phyloP scores from a whole-genome alignment of 805 yeast species.

The Yamadazyma olivae region DNA sequence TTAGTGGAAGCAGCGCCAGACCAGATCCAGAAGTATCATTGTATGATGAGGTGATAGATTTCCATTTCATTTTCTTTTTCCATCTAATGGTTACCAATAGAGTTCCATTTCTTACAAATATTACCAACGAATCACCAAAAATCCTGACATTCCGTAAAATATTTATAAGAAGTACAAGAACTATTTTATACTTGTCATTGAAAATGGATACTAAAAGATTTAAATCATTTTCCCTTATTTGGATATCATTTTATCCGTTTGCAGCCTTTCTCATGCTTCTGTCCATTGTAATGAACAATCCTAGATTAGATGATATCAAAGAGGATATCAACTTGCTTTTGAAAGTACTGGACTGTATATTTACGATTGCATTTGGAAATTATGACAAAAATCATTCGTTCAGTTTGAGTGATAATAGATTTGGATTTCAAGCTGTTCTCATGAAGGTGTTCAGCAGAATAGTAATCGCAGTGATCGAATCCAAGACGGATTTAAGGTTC shows the following conservation, averaged over 20 bases:
- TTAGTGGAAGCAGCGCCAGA: background rate
- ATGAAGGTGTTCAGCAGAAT: constrained; percentile 12
- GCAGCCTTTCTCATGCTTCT: constrained; percentile 25
- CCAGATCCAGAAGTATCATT: background rate
- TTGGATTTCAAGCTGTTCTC: constrained; percentile 4
- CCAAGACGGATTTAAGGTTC: constrained; percentile 1
- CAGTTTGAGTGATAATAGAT: background rate
- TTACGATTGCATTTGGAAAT: constrained; percentile 5
- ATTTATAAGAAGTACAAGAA: constrained; percentile 29
- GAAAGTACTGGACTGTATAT: constrained; percentile 10
- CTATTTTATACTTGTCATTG: constrained; percentile 21
- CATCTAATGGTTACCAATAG: constrained; percentile 28
- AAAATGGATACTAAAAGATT: constrained; percentile 11
- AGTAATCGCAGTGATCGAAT: constrained; percentile 7
- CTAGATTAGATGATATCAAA: constrained; percentile 16
- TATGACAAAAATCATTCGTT: background rate
- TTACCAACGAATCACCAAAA: constrained; percentile 12
- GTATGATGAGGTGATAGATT: constrained; percentile 8
- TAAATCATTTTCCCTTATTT: constrained; percentile 16
- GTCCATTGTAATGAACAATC: constrained; percentile 21
- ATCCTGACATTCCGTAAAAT: constrained; percentile 19
- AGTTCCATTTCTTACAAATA: constrained; percentile 24
- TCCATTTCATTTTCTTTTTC: constrained; percentile 23
- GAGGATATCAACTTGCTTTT: constrained; percentile 22
- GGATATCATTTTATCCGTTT: constrained; percentile 23